Conservation (phyloP, 768 basidiomycete species). For the Pleurotus salmoneostramineus region DNA sequence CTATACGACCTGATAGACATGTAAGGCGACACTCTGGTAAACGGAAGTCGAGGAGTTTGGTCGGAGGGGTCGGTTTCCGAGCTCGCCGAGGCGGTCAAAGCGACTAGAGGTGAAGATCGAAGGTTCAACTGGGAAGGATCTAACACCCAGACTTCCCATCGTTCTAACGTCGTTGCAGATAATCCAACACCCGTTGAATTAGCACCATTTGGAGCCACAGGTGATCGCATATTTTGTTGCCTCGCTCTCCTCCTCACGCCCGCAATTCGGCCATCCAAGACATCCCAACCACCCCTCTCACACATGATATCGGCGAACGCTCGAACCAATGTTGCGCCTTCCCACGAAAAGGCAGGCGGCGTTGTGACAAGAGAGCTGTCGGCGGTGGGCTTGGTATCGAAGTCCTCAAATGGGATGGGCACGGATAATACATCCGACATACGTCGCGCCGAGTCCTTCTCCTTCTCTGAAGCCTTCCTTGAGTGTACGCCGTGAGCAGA, state of each 20-base stretch:
- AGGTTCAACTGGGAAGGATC: conserved; percentile 49
- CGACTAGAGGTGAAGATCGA: conserved; percentile 48
- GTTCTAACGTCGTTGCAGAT: conserved; percentile 60
- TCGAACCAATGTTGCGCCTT: conserved; percentile 49
- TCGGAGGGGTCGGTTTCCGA: conserved; percentile 16
- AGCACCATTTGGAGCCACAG: conserved; percentile 4
- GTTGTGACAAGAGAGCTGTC: conserved; percentile 27
- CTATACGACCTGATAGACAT: conserved; percentile 43
- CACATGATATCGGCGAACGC: conserved; percentile 50
- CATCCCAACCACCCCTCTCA: conserved; percentile 80
- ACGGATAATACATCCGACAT: conserved; percentile 41
- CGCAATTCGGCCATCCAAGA: conserved; percentile 49
- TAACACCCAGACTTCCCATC: conserved; percentile 84
- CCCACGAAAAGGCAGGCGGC: conserved; percentile 41
- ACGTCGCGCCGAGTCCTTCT: conserved; percentile 56
- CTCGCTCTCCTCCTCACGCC: conserved; percentile 59
- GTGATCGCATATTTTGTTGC: conserved; percentile 22
- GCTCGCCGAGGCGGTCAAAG: conserved; percentile 28
- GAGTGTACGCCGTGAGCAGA: conserved; percentile 79
- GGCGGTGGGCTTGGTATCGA: conserved; percentile 20
- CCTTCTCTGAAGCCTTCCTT: conserved; percentile 71
- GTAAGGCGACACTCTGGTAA: conserved; percentile 71
- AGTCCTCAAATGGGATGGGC: conserved; percentile 41
- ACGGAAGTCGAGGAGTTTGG: conserved; percentile 61
- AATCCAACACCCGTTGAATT: conserved; percentile 35